phyloP scores from a whole-genome alignment of 2,329 filamentous ascomycete species.

The Magnaporthiopsis incrustans region DNA sequence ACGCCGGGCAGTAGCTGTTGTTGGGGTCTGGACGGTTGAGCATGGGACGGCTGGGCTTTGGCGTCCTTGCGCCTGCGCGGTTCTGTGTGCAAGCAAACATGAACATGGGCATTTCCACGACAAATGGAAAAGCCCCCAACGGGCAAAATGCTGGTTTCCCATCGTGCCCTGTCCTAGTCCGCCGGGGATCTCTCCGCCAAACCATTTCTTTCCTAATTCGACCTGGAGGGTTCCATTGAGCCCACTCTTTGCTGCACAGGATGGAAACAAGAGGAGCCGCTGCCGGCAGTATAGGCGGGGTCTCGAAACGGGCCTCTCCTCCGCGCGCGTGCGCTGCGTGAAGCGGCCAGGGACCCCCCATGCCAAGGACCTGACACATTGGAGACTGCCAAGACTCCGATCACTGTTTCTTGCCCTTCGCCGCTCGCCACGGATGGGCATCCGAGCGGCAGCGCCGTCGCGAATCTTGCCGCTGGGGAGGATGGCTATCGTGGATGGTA shows the following conservation, averaged over 20 bases:
- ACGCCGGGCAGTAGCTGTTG: neutral
- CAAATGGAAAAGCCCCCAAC: neutral
- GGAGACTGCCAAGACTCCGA: conserved; percentile 14
- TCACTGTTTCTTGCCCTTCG: conserved; percentile 1
- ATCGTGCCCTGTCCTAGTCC: neutral
- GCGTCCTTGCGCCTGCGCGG: too few relatives aligned
- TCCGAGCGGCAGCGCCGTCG: neutral
- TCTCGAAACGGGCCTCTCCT: neutral
- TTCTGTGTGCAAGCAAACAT: neutral
- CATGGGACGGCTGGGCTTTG: neutral
- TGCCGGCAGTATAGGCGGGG: too few relatives aligned
- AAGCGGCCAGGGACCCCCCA: conserved; percentile 4
- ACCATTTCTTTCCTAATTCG: neutral
- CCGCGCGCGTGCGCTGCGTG: neutral
- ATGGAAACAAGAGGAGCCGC: neutral
- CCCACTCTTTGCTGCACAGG: neutral
- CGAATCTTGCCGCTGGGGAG: neutral
- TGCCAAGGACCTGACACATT: conserved; percentile 9
- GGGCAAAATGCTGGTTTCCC: neutral
- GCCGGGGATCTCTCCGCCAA: neutral
- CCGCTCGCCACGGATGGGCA: neutral
- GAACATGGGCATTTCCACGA: neutral
- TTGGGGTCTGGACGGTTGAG: neutral
- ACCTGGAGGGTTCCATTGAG: neutral
- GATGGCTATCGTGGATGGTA: neutral